Base-by-base conservation (phyloP, 805 yeast genomes). In the Candida lessepsii region DNA sequence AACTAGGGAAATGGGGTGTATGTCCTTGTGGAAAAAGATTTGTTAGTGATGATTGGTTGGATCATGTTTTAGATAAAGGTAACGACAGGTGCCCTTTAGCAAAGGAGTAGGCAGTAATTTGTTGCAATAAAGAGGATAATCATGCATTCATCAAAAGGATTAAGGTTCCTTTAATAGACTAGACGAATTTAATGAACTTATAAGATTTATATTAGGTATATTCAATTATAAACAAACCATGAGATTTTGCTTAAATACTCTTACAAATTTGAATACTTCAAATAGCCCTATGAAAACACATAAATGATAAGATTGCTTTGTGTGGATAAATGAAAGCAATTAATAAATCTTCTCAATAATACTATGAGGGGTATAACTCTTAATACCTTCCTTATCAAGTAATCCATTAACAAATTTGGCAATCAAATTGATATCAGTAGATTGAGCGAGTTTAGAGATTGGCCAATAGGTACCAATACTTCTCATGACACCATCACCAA, bases 1-100 rank as follows among this genome's bases (percentile, higher is more conserved):
- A 80, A 52, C 60, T 80, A 16, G 56, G 59, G 19, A 68, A 68
- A 46, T 52, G 56, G 51, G 86, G 87, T 1, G 59, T 69, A 2
- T 81, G 87, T 51, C 55, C 55, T 4, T 67, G 72, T 51, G 72
- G 71, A 1, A 25, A 40, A 26, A 49, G 71, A 16, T 65, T 58
- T 38, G 37, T 50, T 15, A 61, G 64, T 7, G 53, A 54, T 25
- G 63, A 57, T 29, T 67, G 72, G 72, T 48, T 67, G 27, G 41
- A 50, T 6, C 73, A 67, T 41, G 56, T 67, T 16, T 53, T 65
- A 37, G 53, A 63, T 5, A 45, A 23, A 24, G 39, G 29, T 29
- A 23, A 19, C 9, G 8, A 20, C 9, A 26, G 23, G n/a, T 39
- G 42, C 15, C 20, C 25, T 6, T 27, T 35, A 24, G n/a, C 28